Evolutionary conservation across 495 filamentous ascomycete species (phyloP), one percentile per base, ranked within the genome.

Genomic region (Jackrogersella multiformis): DNA sequence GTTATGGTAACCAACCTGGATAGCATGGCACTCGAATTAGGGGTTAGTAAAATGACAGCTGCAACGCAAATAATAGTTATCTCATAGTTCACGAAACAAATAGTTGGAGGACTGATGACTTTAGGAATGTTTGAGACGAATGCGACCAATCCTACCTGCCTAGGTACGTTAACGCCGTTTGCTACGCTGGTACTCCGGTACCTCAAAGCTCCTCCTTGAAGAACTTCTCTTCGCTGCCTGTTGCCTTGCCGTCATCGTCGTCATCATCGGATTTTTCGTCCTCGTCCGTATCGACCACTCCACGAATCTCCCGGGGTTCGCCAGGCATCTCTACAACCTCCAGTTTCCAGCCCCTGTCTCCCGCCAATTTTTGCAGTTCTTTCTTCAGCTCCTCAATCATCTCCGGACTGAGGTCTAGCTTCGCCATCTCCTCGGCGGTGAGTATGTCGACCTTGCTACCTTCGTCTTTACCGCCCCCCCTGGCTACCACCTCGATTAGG

Each of bases 391-490:
- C 79, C 55, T 93, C 88, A 2, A 95, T 77, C 56, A 85, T 81
- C 54, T 89, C 82, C 6, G 86, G 84, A 62, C 90, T 86, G n/a
- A 97, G 77, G 18, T 89, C 85, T 61, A 91, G 77, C 68, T 89
- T 87, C 70, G 86, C 84, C 46, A 96, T 71, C 34, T 90, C 86
- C 36, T 90, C 85, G 36, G 85, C 82, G 7, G 79, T 81, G 57
- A 89, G 66, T 38, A 77, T 74, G 24, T 83, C 68, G 36, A 87
- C 71, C 69, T 85, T 78, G 35, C 84, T 86, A n/a, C 86, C 86
- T 38, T 87, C 81, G 30, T 78, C 79, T 34, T 81, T 83, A 58
- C 76, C 77, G 45, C 75, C 76, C 18, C 76, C 80, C 34, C 65
- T 73, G 21, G 75, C 74, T 13, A 80, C 57, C 10, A 82, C 68